phyloP scores from a whole-genome alignment of 2,329 filamentous ascomycete species.

The Fusarium begoniae region DNA sequence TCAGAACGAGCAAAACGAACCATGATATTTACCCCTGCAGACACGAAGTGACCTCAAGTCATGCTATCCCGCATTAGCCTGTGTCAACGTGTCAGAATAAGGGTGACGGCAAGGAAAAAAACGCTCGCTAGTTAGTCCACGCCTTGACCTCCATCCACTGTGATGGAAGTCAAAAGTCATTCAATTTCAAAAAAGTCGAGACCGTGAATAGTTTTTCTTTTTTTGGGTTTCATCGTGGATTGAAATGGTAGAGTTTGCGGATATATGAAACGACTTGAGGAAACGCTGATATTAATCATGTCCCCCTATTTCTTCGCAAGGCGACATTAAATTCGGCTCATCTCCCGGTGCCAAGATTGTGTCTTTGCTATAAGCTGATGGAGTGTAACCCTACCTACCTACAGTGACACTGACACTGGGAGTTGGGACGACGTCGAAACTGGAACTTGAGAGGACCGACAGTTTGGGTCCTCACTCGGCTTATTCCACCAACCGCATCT shows the following conservation, averaged over 20 bases:
- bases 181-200: neutral
- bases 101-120: neutral
- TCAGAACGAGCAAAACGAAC: neutral
- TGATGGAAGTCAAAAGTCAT: neutral
- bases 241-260: neutral
- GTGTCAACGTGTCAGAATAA: slow-evolving; percentile 9
- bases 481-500: slow-evolving; percentile 5
- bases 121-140: slow-evolving; percentile 1
- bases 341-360: slow-evolving; percentile 8
- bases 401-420: neutral
- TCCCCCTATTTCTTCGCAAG: slow-evolving; percentile 10
- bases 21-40: slow-evolving; percentile 2
- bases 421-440: slow-evolving; percentile 7
- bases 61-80: slow-evolving; percentile 23
- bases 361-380: neutral
- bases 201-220: slow-evolving; percentile 3
- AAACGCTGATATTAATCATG: neutral
- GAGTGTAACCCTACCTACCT: slow-evolving; percentile 6
- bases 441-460: slow-evolving; percentile 7
- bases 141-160: slow-evolving; percentile 8
- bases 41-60: slow-evolving; percentile 8
- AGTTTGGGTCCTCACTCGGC: slow-evolving; percentile 11
- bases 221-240: slow-evolving; percentile 12
- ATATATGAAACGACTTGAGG: slow-evolving; percentile 12
- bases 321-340: slow-evolving; percentile 10